These are phyloP conservation scores for Chenopodium suecicum DNA, from an alignment of 148 eudicot species.

Conservation along the genomic window DNA sequence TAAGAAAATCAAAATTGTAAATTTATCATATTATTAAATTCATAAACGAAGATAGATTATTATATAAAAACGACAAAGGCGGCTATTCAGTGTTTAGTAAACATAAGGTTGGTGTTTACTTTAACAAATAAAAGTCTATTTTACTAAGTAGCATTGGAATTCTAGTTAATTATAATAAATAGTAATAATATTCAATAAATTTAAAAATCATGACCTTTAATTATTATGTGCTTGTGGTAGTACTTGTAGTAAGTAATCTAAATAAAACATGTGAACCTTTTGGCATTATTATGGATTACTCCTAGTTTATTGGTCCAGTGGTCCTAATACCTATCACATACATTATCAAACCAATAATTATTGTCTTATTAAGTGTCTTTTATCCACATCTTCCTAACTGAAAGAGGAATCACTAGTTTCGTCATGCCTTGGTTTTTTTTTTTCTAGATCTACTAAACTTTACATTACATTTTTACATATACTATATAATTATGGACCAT, in stretches of 20 bases:
- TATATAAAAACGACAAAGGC: no score
- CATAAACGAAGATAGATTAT: no score
- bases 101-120: not conserved
- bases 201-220: not conserved
- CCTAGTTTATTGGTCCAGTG: constrained; percentile 6
- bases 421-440: not conserved
- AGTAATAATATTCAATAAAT: not conserved
- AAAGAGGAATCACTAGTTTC: constrained; percentile 10
- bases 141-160: not conserved
- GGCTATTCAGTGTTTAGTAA: no score
- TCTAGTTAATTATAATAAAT: not conserved
- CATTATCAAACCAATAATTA: constrained; percentile 9
- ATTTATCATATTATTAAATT: no score
- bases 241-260: not conserved
- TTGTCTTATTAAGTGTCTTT: constrained; percentile 22
- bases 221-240: constrained; percentile 10
- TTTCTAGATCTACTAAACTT: constrained; percentile 2
- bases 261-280: constrained; percentile 22
- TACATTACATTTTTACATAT: not conserved
- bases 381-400: constrained; percentile 15
- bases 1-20: no score
- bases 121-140: not conserved
- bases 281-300: constrained; percentile 15
- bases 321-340: constrained; percentile 17
- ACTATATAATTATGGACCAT: not conserved